Percentiles rank a stretch among this genome's conserved stretches.
phyloP scores from a whole-genome alignment of 129 eudicot genomes.

The Kitagawia praeruptora region DNA sequence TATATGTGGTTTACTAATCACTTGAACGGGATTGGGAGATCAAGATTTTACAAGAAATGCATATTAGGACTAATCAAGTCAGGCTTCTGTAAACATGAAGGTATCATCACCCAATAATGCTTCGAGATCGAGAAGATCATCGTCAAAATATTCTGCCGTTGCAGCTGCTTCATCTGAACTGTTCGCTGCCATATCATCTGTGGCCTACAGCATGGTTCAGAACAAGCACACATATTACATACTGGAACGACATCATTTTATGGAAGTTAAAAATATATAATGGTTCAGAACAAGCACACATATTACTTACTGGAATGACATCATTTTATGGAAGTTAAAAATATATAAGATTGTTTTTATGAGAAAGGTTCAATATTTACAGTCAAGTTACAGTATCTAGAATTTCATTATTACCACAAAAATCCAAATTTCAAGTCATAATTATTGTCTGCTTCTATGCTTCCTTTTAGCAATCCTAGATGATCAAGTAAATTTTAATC shows the following conservation, averaged over 20 bases:
- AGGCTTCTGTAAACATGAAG: slow-evolving; percentile 35
- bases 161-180: slow-evolving; percentile 33
- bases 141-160: slow-evolving; percentile 34
- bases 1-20: neutral
- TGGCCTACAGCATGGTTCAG: slow-evolving; percentile 34
- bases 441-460: neutral
- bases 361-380: neutral
- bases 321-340: neutral
- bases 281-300: neutral
- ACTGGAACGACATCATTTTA: neutral
- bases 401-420: neutral
- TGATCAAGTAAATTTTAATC: neutral
- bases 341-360: neutral
- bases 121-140: slow-evolving; percentile 67
- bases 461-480: neutral
- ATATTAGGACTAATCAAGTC: slow-evolving; percentile 9
- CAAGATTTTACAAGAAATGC: neutral
- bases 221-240: neutral
- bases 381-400: neutral
- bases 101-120: slow-evolving; percentile 59
- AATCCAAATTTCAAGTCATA: neutral
- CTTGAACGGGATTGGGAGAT: neutral
- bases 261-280: neutral
- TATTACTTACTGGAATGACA: neutral
- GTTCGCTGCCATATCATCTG: slow-evolving; percentile 35